phyloP scores from a whole-genome alignment of 2,329 filamentous ascomycete species.

The Nannizziopsis barbatae region DNA sequence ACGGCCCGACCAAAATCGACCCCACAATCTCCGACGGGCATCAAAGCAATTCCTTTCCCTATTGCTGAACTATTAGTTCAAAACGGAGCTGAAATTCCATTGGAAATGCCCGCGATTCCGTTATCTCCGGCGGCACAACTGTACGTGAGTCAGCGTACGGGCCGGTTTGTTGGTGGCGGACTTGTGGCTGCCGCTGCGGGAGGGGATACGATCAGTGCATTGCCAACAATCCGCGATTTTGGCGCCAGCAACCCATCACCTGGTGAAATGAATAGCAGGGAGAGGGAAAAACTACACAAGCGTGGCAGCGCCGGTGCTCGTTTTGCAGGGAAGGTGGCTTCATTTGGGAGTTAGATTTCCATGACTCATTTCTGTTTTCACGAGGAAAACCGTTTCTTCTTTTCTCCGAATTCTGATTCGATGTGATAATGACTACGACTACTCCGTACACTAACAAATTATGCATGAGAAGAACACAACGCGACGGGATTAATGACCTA shows the following conservation, averaged over 20 bases:
- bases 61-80: constrained; percentile 85
- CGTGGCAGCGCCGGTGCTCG: constrained; percentile 66
- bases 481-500: not conserved
- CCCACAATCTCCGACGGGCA: constrained; percentile 30
- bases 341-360: constrained; percentile 22
- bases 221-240: constrained; percentile 44
- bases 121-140: constrained; percentile 67
- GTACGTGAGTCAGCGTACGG: constrained; percentile 68
- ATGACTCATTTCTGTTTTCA: not conserved
- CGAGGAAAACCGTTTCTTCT: too few species aligned
- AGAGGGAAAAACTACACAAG: constrained; percentile 66
- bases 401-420: too few species aligned
- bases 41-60: constrained; percentile 57
- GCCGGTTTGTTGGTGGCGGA: constrained; percentile 30
- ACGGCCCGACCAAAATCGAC: constrained; percentile 22
- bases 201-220: constrained; percentile 50
- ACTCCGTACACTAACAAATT: too few species aligned
- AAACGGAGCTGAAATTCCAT: constrained; percentile 82
- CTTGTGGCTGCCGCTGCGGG: constrained; percentile 19
- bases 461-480: not conserved
- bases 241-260: constrained; percentile 19
- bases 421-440: constrained; percentile 6
- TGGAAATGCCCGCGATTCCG: constrained; percentile 64
- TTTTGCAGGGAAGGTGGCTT: constrained; percentile 43
- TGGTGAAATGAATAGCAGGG: constrained; percentile 31